A percentile compares a stretch with the other conserved stretches of the same genome.
These are phyloP conservation scores for Wickerhamomyces chaumierensis DNA, from an alignment of 805 yeast species.

Conservation along the genomic window DNA sequence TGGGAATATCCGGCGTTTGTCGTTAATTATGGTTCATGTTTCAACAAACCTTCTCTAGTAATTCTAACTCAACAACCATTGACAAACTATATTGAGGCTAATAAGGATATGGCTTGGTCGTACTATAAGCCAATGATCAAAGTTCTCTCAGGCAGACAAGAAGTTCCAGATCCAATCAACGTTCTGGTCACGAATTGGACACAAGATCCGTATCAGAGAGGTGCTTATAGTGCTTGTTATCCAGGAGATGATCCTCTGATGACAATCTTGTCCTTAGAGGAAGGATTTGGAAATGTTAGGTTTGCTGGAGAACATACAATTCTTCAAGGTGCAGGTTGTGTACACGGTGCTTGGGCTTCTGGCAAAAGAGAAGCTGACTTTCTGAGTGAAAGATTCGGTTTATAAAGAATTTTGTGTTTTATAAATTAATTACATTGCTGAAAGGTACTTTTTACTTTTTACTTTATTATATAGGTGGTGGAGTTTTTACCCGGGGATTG, in stretches of 20 bases:
- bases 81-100: conserved; percentile 43
- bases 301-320: conserved; percentile 92
- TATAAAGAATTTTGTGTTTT: no score
- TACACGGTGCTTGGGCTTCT: conserved; percentile 81
- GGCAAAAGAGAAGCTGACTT: conserved; percentile 47
- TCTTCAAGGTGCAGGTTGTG: conserved; percentile 83
- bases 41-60: conserved; percentile 42
- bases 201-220: conserved; percentile 62
- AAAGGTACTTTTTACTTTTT: no score
- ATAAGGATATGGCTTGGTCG: conserved; percentile 44
- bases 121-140: conserved; percentile 36
- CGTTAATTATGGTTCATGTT: conserved; percentile 45
- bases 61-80: conserved; percentile 63
- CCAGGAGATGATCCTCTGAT: conserved; percentile 64
- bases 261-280: conserved; percentile 46
- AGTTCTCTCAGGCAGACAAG: conserved; percentile 6
- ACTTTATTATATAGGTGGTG: no score
- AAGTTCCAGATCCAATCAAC: conserved; percentile 28
- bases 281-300: conserved; percentile 48
- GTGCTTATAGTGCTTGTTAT: conserved; percentile 68
- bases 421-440: no score
- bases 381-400: conserved; percentile 15
- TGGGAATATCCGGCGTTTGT: conserved; percentile 53
- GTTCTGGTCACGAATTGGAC: conserved; percentile 65
- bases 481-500: no score